Percentiles rank a stretch among this genome's conserved stretches.
These are phyloP conservation scores for Arthrobotrys iridis DNA, from an alignment of 2,329 filamentous ascomycete genomes.

Conservation along the genomic window DNA sequence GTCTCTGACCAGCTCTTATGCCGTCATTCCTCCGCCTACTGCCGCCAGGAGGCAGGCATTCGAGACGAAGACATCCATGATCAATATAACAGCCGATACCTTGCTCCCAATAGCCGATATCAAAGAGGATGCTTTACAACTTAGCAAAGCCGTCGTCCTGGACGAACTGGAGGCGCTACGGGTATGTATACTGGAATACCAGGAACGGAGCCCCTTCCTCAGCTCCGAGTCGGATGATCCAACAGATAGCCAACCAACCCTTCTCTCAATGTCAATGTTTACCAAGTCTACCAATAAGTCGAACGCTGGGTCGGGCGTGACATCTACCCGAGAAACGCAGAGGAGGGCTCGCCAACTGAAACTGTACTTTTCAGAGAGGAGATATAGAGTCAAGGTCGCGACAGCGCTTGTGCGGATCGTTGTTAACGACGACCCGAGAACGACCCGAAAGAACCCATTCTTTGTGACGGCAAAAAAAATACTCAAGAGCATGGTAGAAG, in stretches of 20 bases:
- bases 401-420: conserved; percentile 30
- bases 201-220: conserved; percentile 74
- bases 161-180: conserved; percentile 85
- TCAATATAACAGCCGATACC: conserved; percentile 72
- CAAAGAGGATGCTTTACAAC: conserved; percentile 85
- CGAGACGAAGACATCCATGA: conserved; percentile 85
- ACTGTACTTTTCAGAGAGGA: conserved; percentile 38
- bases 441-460: conserved; percentile 21
- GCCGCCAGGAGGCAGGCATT: conserved; percentile 75
- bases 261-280: conserved; percentile 38
- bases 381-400: conserved; percentile 39
- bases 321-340: not conserved
- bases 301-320: not conserved
- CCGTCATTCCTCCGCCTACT: conserved; percentile 73
- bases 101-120: conserved; percentile 73
- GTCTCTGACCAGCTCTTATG: conserved; percentile 74
- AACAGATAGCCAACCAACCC: conserved; percentile 64
- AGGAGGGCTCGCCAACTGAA: conserved; percentile 22
- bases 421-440: conserved; percentile 26
- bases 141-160: conserved; percentile 79
- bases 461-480: conserved; percentile 35
- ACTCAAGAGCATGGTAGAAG: conserved; percentile 24
- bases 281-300: conserved; percentile 39
- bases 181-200: conserved; percentile 82
- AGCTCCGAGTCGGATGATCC: conserved; percentile 64